Base-by-base conservation (phyloP, 345 rosid species). In the Durio zibethinus region DNA sequence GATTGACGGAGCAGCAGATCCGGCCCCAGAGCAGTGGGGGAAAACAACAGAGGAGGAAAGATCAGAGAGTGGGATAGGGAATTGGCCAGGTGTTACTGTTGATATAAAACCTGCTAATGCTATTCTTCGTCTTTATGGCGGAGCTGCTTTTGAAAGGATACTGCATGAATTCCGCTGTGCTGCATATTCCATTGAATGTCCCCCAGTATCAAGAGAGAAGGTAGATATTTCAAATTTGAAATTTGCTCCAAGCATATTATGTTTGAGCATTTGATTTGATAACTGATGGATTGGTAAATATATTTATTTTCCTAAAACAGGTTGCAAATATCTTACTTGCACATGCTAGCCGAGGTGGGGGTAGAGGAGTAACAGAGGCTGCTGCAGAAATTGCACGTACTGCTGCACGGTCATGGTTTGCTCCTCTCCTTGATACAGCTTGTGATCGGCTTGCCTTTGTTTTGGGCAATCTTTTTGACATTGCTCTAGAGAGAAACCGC, bases 1-100 rank as follows among this genome's bases (percentile, higher is more conserved):
- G 85, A 87, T 96, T 83, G 97, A 96, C 82, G 99, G 98, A 86
- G 99, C 97, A 56, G 97, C 99, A 78, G 93, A 90, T 85, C 99
- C 98, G 76, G 93, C 98, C 56, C 99, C 99, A 0, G 98, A 96
- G 85, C 93, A 91, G 76, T 96, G 98, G 99, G 99, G 99, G 10
- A 93, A 89, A 83, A 92, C 97, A 83, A 92, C 97, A 14, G 85
- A 70, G 33, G 94, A 96, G 81, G 99, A 96, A 78, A 91, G 87
- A 82, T 81, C 91, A 21, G 90, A 92, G 84, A 93, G 99, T 82
- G 92, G 98, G 21, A 85, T 92, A 80, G 97, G 97, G 73, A 90
- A 90, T 80, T 96, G 99, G 99, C 99, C 98, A 68, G 99, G 98
- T 78, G 89, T 96, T 59, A 83, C 73, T 68, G 75, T 89, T 59